Evolutionary conservation across 768 basidiomycete genomes (phyloP).

Genomic region (Termitomyces eurrhizus): DNA sequence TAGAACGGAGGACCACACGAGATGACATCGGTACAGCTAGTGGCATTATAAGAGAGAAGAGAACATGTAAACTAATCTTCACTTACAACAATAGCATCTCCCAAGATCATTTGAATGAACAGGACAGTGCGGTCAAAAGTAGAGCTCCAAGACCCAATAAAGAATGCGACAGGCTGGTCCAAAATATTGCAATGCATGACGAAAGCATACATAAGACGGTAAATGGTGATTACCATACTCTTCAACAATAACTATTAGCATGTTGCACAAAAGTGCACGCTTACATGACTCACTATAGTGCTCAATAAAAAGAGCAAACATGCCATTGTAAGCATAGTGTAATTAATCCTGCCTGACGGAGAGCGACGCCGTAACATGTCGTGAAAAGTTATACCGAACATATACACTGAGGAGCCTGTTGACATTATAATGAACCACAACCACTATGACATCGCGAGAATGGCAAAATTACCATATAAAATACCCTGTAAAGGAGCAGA

Average conservation of each 20-base stretch:
- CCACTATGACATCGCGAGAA: not conserved
- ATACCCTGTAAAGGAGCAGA: no score
- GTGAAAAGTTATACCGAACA: not conserved
- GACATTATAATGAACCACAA: not conserved
- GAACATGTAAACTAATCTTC: no score
- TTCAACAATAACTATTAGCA: not conserved
- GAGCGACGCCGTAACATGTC: not conserved
- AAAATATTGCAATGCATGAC: no score
- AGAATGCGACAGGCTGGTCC: no score
- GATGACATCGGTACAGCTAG: constrained; percentile 1
- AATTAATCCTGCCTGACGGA: not conserved
- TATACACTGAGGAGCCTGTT: not conserved
- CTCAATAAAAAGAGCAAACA: not conserved
- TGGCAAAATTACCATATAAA: no score
- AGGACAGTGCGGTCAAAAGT: not conserved
- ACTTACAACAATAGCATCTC: no score
- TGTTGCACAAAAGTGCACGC: not conserved
- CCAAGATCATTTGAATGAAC: not conserved
- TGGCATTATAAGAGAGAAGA: not conserved
- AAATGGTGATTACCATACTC: not conserved
- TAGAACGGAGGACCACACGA: not conserved
- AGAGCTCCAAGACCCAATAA: not conserved
- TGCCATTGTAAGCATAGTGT: no score
- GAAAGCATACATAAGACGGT: no score
- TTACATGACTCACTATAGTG: not conserved